Evolutionary conservation across 1,139 yeast species (phyloP), one percentile per base, ranked within the genome.

Genomic region (Nadsonia starkeyi-henricii): DNA sequence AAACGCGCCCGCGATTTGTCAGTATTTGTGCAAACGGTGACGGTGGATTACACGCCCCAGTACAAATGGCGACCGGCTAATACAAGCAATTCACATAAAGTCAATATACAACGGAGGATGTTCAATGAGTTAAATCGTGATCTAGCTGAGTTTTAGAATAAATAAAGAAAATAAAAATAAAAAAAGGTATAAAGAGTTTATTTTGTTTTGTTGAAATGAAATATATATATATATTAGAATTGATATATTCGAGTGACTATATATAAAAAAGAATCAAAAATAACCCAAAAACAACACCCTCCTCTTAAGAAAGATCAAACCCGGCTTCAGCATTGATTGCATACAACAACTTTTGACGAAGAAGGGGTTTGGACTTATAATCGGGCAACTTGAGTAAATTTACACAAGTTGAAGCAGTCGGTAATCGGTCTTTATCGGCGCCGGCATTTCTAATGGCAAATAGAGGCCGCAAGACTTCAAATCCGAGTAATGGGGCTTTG

Each of bases 321-420:
- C 96, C 85, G 0, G 96, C 88, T 12, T 79, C 86, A 0, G 88
- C 73, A 51, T 78, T 77, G 47, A 91, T 86, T 0, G 95, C 79
- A 61, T 83, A 85, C 36, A 85, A 62, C 47, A 91, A 64, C 61
- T 88, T 89, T 48, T 73, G 66, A 50, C 73, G 71, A 46, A 91
- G 65, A 2, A 74, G 47, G 45, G 70, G 65, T 60, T 80, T 84
- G 58, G 82, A 70, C 53, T 68, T 66, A 62, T 91, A 91, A 60
- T 85, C 83, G 0, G 98, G 98, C 43, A 93, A 64, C 59, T 84
- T 88, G 52, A 91, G 69, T 51, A 91, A 64, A 61, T 91, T 93
- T 26, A 88, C 86, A 69, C 98, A 91, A 0, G 99, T 91, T 0
- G 95, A 79, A 0, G 97, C 85, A 0, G 96, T 86, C 0, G 98